phyloP scores from a whole-genome alignment of 805 yeast species.

The Scheffersomyces coipomensis region DNA sequence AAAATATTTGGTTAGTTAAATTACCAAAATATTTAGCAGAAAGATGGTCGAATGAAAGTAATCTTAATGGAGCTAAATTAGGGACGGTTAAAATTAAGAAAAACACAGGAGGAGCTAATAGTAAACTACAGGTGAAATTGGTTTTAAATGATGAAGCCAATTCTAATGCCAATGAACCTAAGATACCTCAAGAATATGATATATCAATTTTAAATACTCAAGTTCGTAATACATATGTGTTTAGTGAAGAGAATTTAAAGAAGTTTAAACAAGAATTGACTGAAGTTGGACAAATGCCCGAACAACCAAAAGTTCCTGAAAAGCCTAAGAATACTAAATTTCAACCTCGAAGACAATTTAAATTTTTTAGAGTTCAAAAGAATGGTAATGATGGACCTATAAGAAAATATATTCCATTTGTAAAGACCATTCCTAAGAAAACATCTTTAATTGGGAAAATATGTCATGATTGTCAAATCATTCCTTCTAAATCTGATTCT shows the following conservation, averaged over 20 bases:
- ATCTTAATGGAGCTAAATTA: constrained; percentile 69
- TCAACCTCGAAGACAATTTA: constrained; percentile 14
- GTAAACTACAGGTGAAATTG: constrained; percentile 51
- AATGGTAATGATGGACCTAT: constrained; percentile 21
- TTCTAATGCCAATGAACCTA: constrained; percentile 18
- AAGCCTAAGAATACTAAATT: constrained; percentile 6
- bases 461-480: constrained; percentile 87
- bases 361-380: constrained; percentile 31
- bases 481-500: constrained; percentile 72
- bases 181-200: constrained; percentile 83
- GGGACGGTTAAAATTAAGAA: constrained; percentile 78
- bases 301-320: constrained; percentile 41
- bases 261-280: constrained; percentile 52
- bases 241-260: constrained; percentile 79
- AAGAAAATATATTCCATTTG: constrained; percentile 68
- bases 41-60: constrained; percentile 64
- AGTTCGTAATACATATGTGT: constrained; percentile 83
- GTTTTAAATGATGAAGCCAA: constrained; percentile 44
- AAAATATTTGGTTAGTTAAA: constrained; percentile 90
- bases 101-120: constrained; percentile 25
- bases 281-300: constrained; percentile 51
- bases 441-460: constrained; percentile 85
- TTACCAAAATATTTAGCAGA: constrained; percentile 85
- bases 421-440: constrained; percentile 84
- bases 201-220: constrained; percentile 72